Evolutionary conservation across 2,329 filamentous ascomycete genomes (phyloP), one percentile per base, ranked within the genome.

Genomic region (Pestalotiopsis sp.): DNA sequence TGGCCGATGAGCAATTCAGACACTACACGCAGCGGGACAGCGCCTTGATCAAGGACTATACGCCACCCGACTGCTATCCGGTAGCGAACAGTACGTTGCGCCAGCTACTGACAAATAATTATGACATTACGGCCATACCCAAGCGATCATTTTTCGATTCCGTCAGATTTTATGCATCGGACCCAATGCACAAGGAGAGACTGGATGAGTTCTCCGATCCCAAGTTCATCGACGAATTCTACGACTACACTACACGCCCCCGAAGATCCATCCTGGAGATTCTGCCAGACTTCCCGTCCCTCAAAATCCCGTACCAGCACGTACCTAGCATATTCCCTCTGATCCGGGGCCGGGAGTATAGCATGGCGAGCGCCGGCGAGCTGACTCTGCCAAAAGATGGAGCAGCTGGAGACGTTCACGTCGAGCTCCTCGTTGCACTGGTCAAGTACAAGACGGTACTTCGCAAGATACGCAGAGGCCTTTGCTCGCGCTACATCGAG

Each of bases 401-500:
- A 0, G 66, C 72, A 23, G 65, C 69, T 56, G 68, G 72, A 6
- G 73, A 77, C 5, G 87, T 86, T 1, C 81, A 82, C 14, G 83
- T 97, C 25, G 91, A 97, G 67, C 84, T 98, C 3, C 83, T 97
- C 3, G 88, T 95, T 57, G 95, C 96, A 0, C 91, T 98, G 68
- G 95, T 99, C 69, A 94, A 95, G 77, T 98, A 97, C 80, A 90
- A 91, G 71, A 97, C 95, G 1, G 90, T 97, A 36, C 92, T 97
- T 69, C 93, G 93, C 75, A 92, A 92, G 70, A 91, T 93, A 3
- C 89, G 96, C 20, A 88, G 95, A 75, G 96, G 96, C 1, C 91
- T 99, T 62, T 98, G 95, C 79, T 97, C 96, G 4, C 89, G 93
- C 27, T 98, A 98, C 77, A 85, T 98, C 20, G 87, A 91, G 23